Conservation (phyloP, 176 grass and related monocot genomes). For the Saccharum spontaneum region DNA sequence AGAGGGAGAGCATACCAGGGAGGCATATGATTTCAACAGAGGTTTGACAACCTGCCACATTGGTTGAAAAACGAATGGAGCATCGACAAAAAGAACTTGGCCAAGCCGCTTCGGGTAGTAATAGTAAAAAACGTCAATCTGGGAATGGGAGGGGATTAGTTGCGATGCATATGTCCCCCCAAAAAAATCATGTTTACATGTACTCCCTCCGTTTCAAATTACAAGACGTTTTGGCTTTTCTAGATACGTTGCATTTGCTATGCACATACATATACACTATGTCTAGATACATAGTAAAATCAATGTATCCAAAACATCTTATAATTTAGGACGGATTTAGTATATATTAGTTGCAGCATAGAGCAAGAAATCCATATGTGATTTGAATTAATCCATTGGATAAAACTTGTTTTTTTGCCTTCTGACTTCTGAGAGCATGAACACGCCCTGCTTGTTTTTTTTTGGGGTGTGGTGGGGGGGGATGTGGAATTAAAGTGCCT, state of each 20-base stretch:
- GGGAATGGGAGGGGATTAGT: constrained; percentile 11
- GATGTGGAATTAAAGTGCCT: neutral
- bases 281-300: too few relatives aligned
- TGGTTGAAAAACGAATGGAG: constrained; percentile 83
- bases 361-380: neutral
- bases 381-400: neutral
- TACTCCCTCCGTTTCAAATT: too few relatives aligned
- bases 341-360: neutral
- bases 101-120: constrained; percentile 93
- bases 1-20: constrained; percentile 51
- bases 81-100: constrained; percentile 84
- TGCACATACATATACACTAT: too few relatives aligned
- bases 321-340: too few relatives aligned
- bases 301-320: too few relatives aligned
- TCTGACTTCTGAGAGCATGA: neutral
- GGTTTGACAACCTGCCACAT: constrained; percentile 93
- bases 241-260: too few relatives aligned
- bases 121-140: constrained; percentile 95
- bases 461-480: too few relatives aligned
- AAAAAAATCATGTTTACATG: too few relatives aligned
- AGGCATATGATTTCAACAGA: constrained; percentile 79
- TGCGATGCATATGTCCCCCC: neutral
- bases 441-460: neutral
- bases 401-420: neutral
- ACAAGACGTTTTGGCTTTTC: too few relatives aligned